Evolutionary conservation across 2,329 filamentous ascomycete genomes (phyloP).

Genomic region (Pseudocercospora ulei): DNA sequence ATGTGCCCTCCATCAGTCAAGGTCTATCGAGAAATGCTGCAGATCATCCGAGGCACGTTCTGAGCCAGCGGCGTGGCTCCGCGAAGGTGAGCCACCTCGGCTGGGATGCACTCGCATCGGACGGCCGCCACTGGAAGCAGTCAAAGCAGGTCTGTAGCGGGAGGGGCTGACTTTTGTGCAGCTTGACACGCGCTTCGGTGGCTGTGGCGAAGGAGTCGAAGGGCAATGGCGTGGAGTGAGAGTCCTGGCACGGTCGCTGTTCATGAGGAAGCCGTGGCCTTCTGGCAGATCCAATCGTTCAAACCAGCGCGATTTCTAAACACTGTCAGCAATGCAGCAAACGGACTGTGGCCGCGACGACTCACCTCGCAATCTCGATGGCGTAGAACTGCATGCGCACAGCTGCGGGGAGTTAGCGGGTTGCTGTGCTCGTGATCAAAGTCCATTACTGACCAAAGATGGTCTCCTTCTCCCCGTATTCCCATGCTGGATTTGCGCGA

Average conservation of each 20-base stretch:
- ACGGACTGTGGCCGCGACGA: constrained; percentile 5
- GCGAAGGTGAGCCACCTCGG: background rate
- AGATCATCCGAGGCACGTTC: constrained; percentile 25
- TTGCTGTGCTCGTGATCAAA: background rate
- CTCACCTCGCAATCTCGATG: constrained; percentile 60
- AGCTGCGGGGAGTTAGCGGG: constrained; percentile 34
- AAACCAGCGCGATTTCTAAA: constrained; percentile 68
- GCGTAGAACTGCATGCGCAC: constrained; percentile 78
- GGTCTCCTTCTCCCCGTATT: constrained; percentile 80
- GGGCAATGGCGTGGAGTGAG: too few relatives aligned
- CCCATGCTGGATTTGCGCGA: constrained; percentile 62
- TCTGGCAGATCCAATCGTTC: constrained; percentile 96
- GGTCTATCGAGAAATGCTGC: constrained; percentile 27
- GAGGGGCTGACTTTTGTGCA: constrained; percentile 2
- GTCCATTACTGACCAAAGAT: constrained; percentile 63
- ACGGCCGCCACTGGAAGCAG: too few relatives aligned
- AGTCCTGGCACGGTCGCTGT: too few relatives aligned
- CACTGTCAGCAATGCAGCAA: constrained; percentile 10
- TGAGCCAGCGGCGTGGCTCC: constrained; percentile 9
- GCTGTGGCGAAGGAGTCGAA: too few relatives aligned
- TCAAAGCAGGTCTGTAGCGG: too few relatives aligned
- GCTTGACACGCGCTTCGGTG: background rate
- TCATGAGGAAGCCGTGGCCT: constrained; percentile 43
- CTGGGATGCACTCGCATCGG: too few relatives aligned
- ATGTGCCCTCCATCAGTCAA: constrained; percentile 30